These are phyloP conservation scores for Mucor saturninus DNA, from an alignment of 371 early-diverging fungal genomes.

Conservation along the genomic window DNA sequence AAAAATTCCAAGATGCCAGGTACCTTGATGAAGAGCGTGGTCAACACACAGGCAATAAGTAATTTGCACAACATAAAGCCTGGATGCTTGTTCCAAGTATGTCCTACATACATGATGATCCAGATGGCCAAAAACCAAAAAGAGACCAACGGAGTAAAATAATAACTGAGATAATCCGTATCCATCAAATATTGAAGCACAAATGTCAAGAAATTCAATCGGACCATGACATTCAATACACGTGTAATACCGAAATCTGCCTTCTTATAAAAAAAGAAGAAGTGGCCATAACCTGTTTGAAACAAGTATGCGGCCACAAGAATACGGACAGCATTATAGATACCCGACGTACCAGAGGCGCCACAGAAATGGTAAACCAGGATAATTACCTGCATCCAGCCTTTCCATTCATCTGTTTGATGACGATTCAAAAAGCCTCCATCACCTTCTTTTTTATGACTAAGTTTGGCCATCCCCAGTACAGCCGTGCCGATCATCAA, in stretches of 20 bases:
- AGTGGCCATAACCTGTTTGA: constrained; percentile 84
- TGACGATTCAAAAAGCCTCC: constrained; percentile 65
- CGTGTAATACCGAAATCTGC: constrained; percentile 66
- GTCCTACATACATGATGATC: constrained; percentile 63
- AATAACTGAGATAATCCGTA: constrained; percentile 72
- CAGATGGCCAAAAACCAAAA: constrained; percentile 75
- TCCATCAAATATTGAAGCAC: constrained; percentile 69
- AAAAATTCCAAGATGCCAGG: constrained; percentile 47
- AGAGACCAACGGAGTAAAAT: constrained; percentile 76
- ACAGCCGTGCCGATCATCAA: constrained; percentile 22
- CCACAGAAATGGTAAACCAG: constrained; percentile 77
- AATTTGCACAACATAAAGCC: constrained; percentile 59
- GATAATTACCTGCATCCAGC: constrained; percentile 84
- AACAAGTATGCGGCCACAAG: constrained; percentile 79
- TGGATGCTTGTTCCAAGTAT: constrained; percentile 48
- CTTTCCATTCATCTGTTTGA: constrained; percentile 87
- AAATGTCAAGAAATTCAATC: constrained; percentile 73
- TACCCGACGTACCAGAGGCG: constrained; percentile 63
- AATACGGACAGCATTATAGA: constrained; percentile 74
- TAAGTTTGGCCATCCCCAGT: constrained; percentile 13
- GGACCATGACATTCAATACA: constrained; percentile 64
- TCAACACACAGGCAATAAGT: constrained; percentile 40
- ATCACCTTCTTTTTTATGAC: constrained; percentile 48
- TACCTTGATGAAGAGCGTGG: constrained; percentile 42
- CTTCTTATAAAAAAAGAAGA: constrained; percentile 71